These are phyloP conservation scores for Erysimum cheiranthoides DNA, from an alignment of 345 rosid genomes.

Conservation along the genomic window DNA sequence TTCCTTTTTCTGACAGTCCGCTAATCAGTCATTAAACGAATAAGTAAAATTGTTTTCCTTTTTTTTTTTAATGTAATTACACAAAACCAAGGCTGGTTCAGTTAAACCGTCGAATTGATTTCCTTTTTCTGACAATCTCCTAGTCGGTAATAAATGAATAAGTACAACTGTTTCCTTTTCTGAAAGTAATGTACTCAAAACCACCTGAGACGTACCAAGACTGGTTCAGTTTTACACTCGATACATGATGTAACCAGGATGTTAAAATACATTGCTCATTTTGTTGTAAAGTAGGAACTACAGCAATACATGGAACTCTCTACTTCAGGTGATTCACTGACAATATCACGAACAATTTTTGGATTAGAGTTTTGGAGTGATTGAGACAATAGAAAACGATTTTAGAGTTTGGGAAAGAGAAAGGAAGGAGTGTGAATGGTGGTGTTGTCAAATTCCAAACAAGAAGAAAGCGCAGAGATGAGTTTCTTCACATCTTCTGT, in stretches of 20 bases:
- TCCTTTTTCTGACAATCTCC: not conserved
- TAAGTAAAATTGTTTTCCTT: not conserved
- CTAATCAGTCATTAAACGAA: not conserved
- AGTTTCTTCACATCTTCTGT: slow-evolving; percentile 81
- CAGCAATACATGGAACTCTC: not conserved
- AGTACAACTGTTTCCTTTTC: not conserved
- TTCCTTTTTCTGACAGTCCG: not conserved
- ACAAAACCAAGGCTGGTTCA: not conserved
- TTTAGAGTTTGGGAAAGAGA: slow-evolving; percentile 50
- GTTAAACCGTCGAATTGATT: not conserved
- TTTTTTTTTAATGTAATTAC: not conserved
- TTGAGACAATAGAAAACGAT: not conserved
- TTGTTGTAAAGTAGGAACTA: not conserved
- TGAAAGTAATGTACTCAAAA: not conserved
- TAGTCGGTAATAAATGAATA: not conserved
- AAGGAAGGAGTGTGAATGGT: slow-evolving; percentile 42
- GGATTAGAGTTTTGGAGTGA: not conserved
- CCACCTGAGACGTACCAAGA: not conserved
- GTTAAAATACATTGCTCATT: not conserved
- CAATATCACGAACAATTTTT: not conserved
- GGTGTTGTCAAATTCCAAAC: slow-evolving; percentile 57
- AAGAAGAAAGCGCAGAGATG: slow-evolving; percentile 58
- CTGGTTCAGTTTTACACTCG: not conserved
- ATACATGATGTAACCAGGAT: not conserved
- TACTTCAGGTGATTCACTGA: not conserved